phyloP scores from a whole-genome alignment of 2,329 filamentous ascomycete species.

The Penicillium oxalicum region DNA sequence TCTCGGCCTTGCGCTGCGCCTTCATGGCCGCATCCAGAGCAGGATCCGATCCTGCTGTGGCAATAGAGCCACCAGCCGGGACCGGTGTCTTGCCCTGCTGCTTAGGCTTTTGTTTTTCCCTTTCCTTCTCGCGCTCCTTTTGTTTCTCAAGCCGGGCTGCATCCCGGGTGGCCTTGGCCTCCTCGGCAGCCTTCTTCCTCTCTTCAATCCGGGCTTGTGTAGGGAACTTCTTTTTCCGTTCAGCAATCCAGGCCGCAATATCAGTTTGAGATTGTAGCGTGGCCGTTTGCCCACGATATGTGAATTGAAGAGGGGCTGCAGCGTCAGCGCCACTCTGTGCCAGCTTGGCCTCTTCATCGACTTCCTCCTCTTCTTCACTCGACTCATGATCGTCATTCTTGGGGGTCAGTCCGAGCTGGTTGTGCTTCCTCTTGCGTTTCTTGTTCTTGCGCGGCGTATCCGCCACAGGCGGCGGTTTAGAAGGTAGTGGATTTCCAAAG shows the following conservation, averaged over 20 bases:
- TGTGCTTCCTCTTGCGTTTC: conserved; percentile 41
- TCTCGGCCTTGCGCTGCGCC: conserved; percentile 39
- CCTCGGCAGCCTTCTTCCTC: conserved; percentile 59
- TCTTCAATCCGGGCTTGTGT: conserved; percentile 63
- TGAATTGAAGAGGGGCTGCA: conserved; percentile 42
- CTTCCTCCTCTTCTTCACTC: conserved; percentile 43
- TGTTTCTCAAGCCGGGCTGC: conserved; percentile 37
- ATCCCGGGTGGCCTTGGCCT: conserved; percentile 49
- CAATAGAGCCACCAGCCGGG: conserved; percentile 17
- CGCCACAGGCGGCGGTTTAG: conserved; percentile 36
- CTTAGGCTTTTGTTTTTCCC: conserved; percentile 29
- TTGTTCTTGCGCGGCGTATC: conserved; percentile 33
- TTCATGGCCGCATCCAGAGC: conserved; percentile 31
- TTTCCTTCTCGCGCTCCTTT: conserved; percentile 26
- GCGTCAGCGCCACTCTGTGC: conserved; percentile 21
- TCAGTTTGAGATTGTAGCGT: conserved; percentile 57
- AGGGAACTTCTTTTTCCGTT: conserved; percentile 73
- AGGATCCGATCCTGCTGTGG: conserved; percentile 14
- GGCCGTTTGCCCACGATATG: conserved; percentile 51
- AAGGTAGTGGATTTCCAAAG: conserved; percentile 40
- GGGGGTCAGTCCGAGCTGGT: conserved; percentile 45
- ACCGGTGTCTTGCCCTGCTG: conserved; percentile 1
- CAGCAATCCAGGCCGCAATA: conserved; percentile 71
- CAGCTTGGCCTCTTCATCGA: conserved; percentile 42
- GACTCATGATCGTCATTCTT: conserved; percentile 42